phyloP scores from a whole-genome alignment of 768 basidiomycete species.

The Boletus subparvulus region DNA sequence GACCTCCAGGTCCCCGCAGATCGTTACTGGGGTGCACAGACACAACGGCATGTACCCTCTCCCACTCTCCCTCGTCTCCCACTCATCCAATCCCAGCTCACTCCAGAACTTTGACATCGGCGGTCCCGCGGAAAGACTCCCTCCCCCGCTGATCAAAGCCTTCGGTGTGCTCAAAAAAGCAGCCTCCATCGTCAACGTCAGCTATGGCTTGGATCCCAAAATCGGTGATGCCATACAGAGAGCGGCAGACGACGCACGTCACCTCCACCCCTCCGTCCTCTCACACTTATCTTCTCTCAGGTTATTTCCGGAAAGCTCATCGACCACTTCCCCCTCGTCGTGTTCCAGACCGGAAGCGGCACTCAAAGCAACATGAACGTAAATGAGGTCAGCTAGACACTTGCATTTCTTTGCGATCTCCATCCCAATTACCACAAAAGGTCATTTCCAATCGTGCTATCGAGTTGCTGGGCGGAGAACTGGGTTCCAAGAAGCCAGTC shows the following conservation, averaged over 20 bases:
- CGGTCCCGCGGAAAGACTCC: constrained; percentile 89
- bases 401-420: neutral
- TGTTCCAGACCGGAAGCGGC: constrained; percentile 98
- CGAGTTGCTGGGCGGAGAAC: constrained; percentile 90
- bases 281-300: constrained; percentile 39
- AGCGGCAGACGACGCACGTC: constrained; percentile 87
- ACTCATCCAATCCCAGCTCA: constrained; percentile 50
- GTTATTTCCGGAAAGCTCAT: constrained; percentile 94
- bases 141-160: constrained; percentile 94
- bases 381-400: constrained; percentile 70
- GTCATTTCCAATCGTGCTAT: constrained; percentile 99
- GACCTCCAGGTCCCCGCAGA: constrained; percentile 86
- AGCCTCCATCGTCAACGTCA: constrained; percentile 84
- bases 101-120: constrained; percentile 99
- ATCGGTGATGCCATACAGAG: constrained; percentile 85
- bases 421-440: constrained; percentile 36
- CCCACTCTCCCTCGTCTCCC: neutral
- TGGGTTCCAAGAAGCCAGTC: constrained; percentile 95
- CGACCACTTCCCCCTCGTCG: constrained; percentile 96
- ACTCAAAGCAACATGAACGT: constrained; percentile 99
- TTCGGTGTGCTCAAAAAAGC: constrained; percentile 98
- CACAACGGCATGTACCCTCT: constrained; percentile 65
- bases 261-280: neutral
- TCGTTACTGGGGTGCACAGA: constrained; percentile 98
- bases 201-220: constrained; percentile 87